A percentile compares a stretch with the other conserved stretches of the same genome.
Evolutionary conservation across 176 grass and related monocot genomes (phyloP).

Genomic region (Typha latifolia): DNA sequence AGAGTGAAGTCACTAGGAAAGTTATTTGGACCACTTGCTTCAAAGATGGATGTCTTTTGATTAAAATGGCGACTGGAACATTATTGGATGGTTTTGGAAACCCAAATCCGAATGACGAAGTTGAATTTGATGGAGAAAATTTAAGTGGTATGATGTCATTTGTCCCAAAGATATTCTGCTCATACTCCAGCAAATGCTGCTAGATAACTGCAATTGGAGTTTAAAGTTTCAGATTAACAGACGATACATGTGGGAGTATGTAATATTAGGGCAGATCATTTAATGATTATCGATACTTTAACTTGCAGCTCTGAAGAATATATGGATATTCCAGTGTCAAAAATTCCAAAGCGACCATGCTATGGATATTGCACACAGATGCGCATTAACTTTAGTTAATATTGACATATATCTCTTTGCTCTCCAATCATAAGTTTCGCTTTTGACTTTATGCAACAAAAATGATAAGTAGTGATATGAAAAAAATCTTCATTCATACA

Average conservation of each 20-base stretch:
- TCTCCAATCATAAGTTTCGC: too few relatives aligned
- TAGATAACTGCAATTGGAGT: slow-evolving; percentile 35
- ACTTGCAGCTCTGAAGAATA: not conserved
- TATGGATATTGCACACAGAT: too few relatives aligned
- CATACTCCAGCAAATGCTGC: slow-evolving; percentile 56
- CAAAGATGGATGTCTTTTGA: slow-evolving; percentile 54
- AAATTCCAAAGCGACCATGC: too few relatives aligned
- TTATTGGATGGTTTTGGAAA: slow-evolving; percentile 37
- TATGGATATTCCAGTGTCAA: too few relatives aligned
- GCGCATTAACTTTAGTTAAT: too few relatives aligned
- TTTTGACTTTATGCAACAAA: too few relatives aligned
- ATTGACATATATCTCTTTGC: too few relatives aligned
- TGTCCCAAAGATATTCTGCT: slow-evolving; percentile 47
- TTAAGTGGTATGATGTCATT: slow-evolving; percentile 10
- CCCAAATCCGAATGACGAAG: slow-evolving; percentile 63
- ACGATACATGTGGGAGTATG: not conserved
- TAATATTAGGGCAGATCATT: too few relatives aligned
- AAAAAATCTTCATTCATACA: too few relatives aligned
- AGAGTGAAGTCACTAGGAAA: slow-evolving; percentile 48
- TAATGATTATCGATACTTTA: not conserved
- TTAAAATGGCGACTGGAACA: slow-evolving; percentile 44
- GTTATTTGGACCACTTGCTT: slow-evolving; percentile 29
- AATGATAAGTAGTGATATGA: too few relatives aligned
- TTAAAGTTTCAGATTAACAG: slow-evolving; percentile 2
- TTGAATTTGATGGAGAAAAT: slow-evolving; percentile 31